phyloP scores from a whole-genome alignment of 345 rosid genomes.

The Salix caprea region DNA sequence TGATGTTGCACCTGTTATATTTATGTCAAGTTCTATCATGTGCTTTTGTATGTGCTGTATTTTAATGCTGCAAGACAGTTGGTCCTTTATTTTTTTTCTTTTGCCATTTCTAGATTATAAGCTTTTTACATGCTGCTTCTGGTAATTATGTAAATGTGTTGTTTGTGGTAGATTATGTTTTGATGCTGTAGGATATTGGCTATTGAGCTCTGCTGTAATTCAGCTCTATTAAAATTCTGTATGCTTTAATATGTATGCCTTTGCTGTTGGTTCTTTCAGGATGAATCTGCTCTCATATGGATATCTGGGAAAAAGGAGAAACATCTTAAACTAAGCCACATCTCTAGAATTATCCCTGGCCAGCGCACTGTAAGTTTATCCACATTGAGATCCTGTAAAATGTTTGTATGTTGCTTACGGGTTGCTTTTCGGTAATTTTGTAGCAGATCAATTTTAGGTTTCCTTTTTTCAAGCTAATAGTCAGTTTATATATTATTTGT shows the following conservation, averaged over 20 bases:
- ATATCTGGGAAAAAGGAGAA: slow-evolving; percentile 28
- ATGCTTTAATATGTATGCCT: neutral
- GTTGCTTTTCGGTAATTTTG: neutral
- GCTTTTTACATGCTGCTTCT: neutral
- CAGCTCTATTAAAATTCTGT: neutral
- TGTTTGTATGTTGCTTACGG: neutral
- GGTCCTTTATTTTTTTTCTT: neutral
- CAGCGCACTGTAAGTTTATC: slow-evolving; percentile 14
- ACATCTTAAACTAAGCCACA: slow-evolving; percentile 21
- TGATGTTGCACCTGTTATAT: neutral
- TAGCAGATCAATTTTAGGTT: neutral
- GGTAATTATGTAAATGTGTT: neutral
- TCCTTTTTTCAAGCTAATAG: neutral
- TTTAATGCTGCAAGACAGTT: neutral
- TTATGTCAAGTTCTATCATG: neutral
- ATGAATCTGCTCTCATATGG: slow-evolving; percentile 28
- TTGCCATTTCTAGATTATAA: neutral
- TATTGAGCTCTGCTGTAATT: neutral
- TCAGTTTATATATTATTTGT: neutral
- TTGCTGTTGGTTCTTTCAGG: slow-evolving; percentile 13
- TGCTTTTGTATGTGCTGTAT: neutral
- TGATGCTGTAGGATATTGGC: neutral
- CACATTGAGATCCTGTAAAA: neutral
- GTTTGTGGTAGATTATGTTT: neutral
- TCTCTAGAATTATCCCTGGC: slow-evolving; percentile 12